phyloP scores from a whole-genome alignment of 139 green algal species.

The Tetraselmis striata region DNA sequence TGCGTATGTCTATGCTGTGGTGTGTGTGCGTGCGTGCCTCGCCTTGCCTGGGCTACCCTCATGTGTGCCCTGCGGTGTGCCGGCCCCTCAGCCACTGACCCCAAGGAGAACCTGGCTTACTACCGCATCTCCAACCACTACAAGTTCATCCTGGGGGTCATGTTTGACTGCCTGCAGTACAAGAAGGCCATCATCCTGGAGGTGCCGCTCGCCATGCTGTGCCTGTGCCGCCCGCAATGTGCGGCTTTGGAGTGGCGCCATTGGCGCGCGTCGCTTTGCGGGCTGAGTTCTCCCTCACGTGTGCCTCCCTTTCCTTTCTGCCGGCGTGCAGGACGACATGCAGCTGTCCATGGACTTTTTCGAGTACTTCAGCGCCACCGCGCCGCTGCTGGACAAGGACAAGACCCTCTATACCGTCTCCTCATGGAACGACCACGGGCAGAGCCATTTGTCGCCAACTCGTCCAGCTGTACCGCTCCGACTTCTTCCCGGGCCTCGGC shows the following conservation, averaged over 20 bases:
- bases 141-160: slow-evolving; percentile 35
- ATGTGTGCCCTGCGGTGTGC: not conserved
- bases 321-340: slow-evolving; percentile 54
- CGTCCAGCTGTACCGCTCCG: slow-evolving; percentile 36
- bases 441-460: slow-evolving; percentile 13
- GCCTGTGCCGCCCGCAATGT: too few species aligned
- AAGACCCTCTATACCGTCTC: slow-evolving; percentile 31
- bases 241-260: too few species aligned
- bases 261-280: too few species aligned
- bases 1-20: too few species aligned
- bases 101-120: slow-evolving; percentile 35
- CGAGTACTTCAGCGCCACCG: slow-evolving; percentile 34
- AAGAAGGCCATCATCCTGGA: slow-evolving; percentile 42
- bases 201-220: slow-evolving; percentile 8
- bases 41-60: not conserved
- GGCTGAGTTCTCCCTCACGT: not conserved
- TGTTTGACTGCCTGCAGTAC: slow-evolving; percentile 49
- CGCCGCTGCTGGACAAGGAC: slow-evolving; percentile 32
- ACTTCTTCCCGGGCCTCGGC: slow-evolving; percentile 56
- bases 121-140: slow-evolving; percentile 53
- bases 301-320: not conserved
- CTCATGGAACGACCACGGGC: slow-evolving; percentile 57
- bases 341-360: slow-evolving; percentile 51
- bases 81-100: not conserved
- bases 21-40: not conserved